phyloP scores from a whole-genome alignment of 305 asterid genomes.

The Fraxinus xanthoxyloides region DNA sequence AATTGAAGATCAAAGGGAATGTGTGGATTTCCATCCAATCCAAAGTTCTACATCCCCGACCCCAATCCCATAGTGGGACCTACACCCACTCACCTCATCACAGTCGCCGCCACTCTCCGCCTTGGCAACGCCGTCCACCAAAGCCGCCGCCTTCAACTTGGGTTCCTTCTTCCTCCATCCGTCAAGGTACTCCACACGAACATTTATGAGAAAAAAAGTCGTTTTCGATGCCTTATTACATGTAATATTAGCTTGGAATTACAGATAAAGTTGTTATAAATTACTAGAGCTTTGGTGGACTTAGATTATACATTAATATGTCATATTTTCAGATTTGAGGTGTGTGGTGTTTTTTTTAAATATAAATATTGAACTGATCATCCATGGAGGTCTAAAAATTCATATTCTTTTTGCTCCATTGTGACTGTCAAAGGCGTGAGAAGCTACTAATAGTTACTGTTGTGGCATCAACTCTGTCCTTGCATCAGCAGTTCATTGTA shows the following conservation, averaged over 20 bases:
- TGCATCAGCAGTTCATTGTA: slow-evolving; percentile 9
- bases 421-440: neutral
- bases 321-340: neutral
- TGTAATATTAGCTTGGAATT: neutral
- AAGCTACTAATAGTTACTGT: neutral
- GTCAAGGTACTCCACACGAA: slow-evolving; percentile 37
- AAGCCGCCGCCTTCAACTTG: slow-evolving; percentile 48
- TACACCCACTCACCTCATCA: slow-evolving; percentile 35
- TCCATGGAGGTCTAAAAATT: neutral
- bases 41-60: slow-evolving; percentile 35
- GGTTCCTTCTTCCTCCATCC: slow-evolving; percentile 44
- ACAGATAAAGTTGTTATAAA: neutral
- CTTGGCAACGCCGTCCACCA: slow-evolving; percentile 32
- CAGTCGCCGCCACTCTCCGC: slow-evolving; percentile 59
- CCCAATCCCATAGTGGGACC: slow-evolving; percentile 31
- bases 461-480: neutral
- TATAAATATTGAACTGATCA: neutral
- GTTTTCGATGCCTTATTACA: neutral
- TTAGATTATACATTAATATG: neutral
- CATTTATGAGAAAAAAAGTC: neutral
- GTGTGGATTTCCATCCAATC: slow-evolving; percentile 37
- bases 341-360: neutral
- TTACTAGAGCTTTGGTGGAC: neutral
- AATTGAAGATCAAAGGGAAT: slow-evolving; percentile 5
- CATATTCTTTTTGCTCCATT: slow-evolving; percentile 1